Evolutionary conservation across 805 yeast species (phyloP), one percentile per base, ranked within the genome.

Genomic region (Zygotorulaspora chibaensis): DNA sequence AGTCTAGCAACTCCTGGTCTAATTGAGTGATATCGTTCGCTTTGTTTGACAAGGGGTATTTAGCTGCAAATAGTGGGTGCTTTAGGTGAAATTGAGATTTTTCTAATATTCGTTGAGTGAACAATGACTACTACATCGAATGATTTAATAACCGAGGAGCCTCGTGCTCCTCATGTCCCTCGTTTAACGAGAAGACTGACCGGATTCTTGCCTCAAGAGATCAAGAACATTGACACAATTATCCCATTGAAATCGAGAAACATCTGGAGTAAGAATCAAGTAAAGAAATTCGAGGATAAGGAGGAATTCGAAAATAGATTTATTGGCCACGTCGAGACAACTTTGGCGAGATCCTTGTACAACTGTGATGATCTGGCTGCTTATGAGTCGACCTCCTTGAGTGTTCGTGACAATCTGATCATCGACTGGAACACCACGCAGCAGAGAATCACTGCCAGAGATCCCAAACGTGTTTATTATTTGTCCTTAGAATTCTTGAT

Each of bases 401-500:
- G 93, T 18, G 75, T 89, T 48, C 74, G 95, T 52, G 96, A 90
- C 66, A 81, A 83, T 42, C 71, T 89, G 60, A 75, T 87, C 55
- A 74, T 87, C 38, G 87, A 87, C 57, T 89, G 96, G 97, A 89
- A 90, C 64, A 81, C 83, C 66, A 89, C 97, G 33, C 96, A 89
- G 69, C 96, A 89, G 68, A 75, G 79, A 59, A 93, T 87, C 67
- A 88, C 96, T 12, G 67, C 83, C 38, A 81, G 79, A 57, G 95
- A 86, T 61, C 86, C 84, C 40, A 89, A 89, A 69, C 74, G 97
- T 52, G 83, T 89, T 35, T 89, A 89, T 68, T 89, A 89, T 63
- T 66, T 89, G 50, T 86, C 95, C 2, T 73, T 89, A 55, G 97
- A 89, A 69, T 89, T 87, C 63, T 71, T 89, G 52, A 87, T 89